A percentile compares a stretch with the other conserved stretches of the same genome.
Conservation (phyloP, 164 flowering plant genomes). For the Chimonanthus salicifolius region DNA sequence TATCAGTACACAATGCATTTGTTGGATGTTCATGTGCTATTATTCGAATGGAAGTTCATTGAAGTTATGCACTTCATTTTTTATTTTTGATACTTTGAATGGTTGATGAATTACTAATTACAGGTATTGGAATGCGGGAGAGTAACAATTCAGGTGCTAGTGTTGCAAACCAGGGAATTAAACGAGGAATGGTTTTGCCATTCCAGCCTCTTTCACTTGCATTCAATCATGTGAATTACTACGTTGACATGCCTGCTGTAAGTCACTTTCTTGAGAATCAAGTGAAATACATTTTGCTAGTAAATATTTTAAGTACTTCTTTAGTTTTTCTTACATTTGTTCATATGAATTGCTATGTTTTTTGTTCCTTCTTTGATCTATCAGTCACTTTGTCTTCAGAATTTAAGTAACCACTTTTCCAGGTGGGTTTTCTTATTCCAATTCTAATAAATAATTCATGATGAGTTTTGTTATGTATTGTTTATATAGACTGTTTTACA, state of each 20-base stretch:
- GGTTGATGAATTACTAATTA: neutral
- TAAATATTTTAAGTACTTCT: neutral
- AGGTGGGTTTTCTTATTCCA: no score
- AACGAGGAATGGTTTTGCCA: constrained; percentile 64
- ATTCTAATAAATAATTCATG: no score
- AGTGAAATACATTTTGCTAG: no score
- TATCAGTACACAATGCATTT: neutral
- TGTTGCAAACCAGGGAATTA: constrained; percentile 10
- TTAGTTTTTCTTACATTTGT: no score
- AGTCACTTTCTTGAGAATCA: constrained; percentile 17
- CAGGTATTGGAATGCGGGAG: constrained; percentile 2
- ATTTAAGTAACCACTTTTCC: no score
- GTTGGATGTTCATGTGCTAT: neutral
- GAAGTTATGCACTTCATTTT: neutral
- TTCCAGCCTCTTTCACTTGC: constrained; percentile 54
- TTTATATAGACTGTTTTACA: no score
- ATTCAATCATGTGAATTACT: constrained; percentile 56
- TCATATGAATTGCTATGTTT: neutral
- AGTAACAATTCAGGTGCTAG: constrained; percentile 3
- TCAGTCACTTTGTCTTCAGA: neutral
- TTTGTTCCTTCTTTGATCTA: neutral
- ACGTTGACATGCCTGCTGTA: constrained; percentile 66
- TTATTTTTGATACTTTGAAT: neutral
- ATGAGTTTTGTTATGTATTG: no score
- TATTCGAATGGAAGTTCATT: neutral